Base-by-base conservation (phyloP, 1,284 basidiomycete genomes). In the Papiliotrema nemorosa region DNA sequence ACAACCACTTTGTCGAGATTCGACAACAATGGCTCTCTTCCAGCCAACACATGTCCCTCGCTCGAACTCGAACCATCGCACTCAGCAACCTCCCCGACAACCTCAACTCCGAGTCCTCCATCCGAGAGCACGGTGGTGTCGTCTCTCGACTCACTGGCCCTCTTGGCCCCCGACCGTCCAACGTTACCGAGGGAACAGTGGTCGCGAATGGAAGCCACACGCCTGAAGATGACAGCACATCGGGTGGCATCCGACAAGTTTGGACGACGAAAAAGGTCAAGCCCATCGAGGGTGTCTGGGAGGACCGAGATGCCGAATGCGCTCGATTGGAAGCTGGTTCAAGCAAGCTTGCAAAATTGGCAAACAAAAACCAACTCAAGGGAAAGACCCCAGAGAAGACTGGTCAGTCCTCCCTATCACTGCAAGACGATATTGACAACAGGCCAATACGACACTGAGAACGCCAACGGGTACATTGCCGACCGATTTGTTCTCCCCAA, bases 191-290 rank as follows among this genome's bases (percentile, higher is more conserved):
- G 26, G 56, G 53, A 12, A 58, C 62, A 78, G 50, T 72, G 88
- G n/a, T 90, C 16, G 27, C 18, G 9, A 46, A 37, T 25, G 24
- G 79, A 12, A 40, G 27, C 20, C 47, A 49, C 37, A 49, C 44
- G 33, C 36, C 50, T 9, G 55, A 52, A 9, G 83, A 55, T 78
- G 92, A 89, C 90, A 1, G 37, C 34, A 7, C 29, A 2, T 83
- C 84, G 3, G 86, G 85, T 9, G 86, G 86, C 2, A 79, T 86
- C 25, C 84, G 84, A 60, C 83, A 84, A 53, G 82, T 98, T 29
- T 98, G 94, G 93, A 79, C 97, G 37, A 90, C 90, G 70, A 81
- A 78, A 31, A 82, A 96, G 66, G 78, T 92, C 50, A 86, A 89
- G 68, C 84, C 89, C 3, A 78, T 97, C 10, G 90, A 91, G 3